phyloP scores from a whole-genome alignment of 164 flowering plant species.

The Euptelea pleiosperma region DNA sequence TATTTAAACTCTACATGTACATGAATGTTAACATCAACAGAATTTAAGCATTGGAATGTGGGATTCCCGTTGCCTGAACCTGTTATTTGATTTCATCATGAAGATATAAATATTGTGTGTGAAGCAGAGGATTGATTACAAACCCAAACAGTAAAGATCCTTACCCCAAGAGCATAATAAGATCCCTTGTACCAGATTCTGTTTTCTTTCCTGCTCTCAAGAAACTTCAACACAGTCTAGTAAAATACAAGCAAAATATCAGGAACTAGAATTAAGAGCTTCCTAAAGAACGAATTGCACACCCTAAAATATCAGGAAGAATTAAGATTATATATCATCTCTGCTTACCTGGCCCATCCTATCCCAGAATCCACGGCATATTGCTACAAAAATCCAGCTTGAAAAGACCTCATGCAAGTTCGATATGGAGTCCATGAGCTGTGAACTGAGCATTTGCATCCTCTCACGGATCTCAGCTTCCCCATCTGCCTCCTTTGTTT shows the following conservation, averaged over 20 bases:
- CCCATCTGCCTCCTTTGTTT: constrained; percentile 79
- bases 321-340: constrained; percentile 17
- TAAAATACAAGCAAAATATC: constrained; percentile 23
- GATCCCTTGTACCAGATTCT: constrained; percentile 54
- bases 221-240: constrained; percentile 45
- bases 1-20: too few species aligned
- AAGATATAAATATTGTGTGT: background rate
- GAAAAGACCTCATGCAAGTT: constrained; percentile 79
- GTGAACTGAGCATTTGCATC: constrained; percentile 67
- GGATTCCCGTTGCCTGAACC: too few species aligned
- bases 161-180: constrained; percentile 53
- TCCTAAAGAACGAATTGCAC: constrained; percentile 32
- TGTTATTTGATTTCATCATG: too few species aligned
- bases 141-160: constrained; percentile 13
- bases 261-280: constrained; percentile 14
- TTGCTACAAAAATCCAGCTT: constrained; percentile 62
- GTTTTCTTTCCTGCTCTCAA: constrained; percentile 52
- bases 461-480: constrained; percentile 86
- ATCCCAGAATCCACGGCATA: constrained; percentile 87
- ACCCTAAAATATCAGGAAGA: background rate
- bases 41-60: background rate
- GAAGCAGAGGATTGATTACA: too few species aligned
- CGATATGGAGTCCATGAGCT: constrained; percentile 60
- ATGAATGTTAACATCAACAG: background rate
- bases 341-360: constrained; percentile 88